Percentiles rank a stretch among this genome's conserved stretches.
phyloP scores from a whole-genome alignment of 805 yeast species.

The Candida boidinii region DNA sequence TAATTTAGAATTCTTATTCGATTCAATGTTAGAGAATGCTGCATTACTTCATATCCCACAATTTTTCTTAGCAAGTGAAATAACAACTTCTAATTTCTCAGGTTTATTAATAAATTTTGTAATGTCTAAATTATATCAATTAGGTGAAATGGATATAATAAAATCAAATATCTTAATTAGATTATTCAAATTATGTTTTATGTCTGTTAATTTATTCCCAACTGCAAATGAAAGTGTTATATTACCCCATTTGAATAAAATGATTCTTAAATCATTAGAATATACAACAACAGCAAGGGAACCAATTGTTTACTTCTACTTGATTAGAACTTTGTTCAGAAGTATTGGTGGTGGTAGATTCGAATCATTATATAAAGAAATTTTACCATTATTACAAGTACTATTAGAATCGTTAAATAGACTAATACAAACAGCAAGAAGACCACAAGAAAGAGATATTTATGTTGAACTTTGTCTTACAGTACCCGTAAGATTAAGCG shows the following conservation, averaged over 20 bases:
- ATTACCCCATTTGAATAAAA: conserved; percentile 76
- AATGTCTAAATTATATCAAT: conserved; percentile 58
- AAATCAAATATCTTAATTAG: conserved; percentile 77
- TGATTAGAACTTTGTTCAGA: conserved; percentile 82
- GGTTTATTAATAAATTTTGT: conserved; percentile 75
- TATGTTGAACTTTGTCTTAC: conserved; percentile 93
- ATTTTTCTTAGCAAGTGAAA: conserved; percentile 86
- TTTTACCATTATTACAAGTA: conserved; percentile 83
- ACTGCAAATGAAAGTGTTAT: conserved; percentile 79
- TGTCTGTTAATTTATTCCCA: conserved; percentile 93
- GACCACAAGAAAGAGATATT: conserved; percentile 86
- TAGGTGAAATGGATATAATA: conserved; percentile 74
- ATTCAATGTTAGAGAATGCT: conserved; percentile 72
- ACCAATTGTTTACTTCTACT: conserved; percentile 82
- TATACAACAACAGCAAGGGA: conserved; percentile 80
- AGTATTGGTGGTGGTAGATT: conserved; percentile 96
- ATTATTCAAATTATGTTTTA: conserved; percentile 84
- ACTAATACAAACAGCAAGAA: conserved; percentile 71
- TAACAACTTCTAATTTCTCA: conserved; percentile 88
- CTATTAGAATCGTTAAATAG: conserved; percentile 78
- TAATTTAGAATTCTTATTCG: conserved; percentile 71
- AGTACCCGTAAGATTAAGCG: conserved; percentile 91
- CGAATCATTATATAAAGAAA: conserved; percentile 86
- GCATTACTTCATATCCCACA: conserved; percentile 89
- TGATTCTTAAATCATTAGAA: conserved; percentile 73